phyloP scores from a whole-genome alignment of 139 green algal species.

The Spirogloea muscicola region DNA sequence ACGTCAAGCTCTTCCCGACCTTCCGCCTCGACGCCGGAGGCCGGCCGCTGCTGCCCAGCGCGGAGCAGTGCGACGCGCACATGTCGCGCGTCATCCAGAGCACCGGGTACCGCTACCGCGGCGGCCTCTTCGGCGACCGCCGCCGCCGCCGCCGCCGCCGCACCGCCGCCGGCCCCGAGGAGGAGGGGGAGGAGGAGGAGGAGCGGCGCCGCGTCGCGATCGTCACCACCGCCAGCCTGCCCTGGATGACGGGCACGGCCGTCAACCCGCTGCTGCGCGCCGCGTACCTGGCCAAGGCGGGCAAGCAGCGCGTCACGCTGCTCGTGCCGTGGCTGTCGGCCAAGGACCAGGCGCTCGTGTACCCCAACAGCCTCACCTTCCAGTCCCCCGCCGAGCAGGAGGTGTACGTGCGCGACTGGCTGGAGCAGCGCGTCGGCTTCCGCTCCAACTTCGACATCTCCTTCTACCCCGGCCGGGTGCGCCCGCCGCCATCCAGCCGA shows the following conservation, averaged over 20 bases:
- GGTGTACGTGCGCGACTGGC: slow-evolving; percentile 85
- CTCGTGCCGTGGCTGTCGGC: slow-evolving; percentile 86
- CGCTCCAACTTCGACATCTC: slow-evolving; percentile 86
- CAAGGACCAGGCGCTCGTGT: slow-evolving; percentile 85
- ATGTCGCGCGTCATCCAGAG: too few species aligned
- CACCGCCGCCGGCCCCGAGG: too few species aligned
- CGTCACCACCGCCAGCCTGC: slow-evolving; percentile 92
- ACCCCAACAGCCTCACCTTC: slow-evolving; percentile 82
- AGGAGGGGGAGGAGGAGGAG: not conserved
- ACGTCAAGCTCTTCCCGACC: too few species aligned
- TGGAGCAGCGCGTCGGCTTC: slow-evolving; percentile 79
- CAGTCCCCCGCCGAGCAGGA: slow-evolving; percentile 80
- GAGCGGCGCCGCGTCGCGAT: slow-evolving; percentile 71
- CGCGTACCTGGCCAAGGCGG: slow-evolving; percentile 82
- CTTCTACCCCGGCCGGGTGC: slow-evolving; percentile 66
- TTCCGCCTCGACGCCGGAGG: too few species aligned
- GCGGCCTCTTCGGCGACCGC: too few species aligned
- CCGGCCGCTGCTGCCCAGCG: too few species aligned
- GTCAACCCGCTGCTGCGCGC: slow-evolving; percentile 97
- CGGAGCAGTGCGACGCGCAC: too few species aligned
- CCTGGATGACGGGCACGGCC: slow-evolving; percentile 97
- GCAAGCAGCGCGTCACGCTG: slow-evolving; percentile 63
- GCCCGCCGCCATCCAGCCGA: too few species aligned
- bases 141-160: too few species aligned
- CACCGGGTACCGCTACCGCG: too few species aligned